phyloP scores from a whole-genome alignment of 306 rosid species.

The Medicago arabica region DNA sequence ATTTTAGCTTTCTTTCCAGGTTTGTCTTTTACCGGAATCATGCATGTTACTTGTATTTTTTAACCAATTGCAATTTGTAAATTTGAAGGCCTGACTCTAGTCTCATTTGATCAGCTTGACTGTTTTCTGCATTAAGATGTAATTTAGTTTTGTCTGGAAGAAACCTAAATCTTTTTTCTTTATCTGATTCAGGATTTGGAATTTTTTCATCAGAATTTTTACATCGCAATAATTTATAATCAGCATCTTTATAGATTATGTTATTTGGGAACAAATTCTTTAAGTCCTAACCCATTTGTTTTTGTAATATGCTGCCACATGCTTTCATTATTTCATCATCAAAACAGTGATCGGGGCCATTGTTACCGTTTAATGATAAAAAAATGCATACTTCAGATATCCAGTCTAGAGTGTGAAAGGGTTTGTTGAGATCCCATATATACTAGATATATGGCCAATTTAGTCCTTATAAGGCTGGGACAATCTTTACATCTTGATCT shows the following conservation, averaged over 20 bases:
- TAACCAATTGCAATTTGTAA: conserved; percentile 9
- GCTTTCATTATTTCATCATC: not conserved
- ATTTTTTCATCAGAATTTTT: not conserved
- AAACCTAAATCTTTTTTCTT: not conserved
- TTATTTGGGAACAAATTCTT: no score
- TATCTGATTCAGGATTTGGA: not conserved
- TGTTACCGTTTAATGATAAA: not conserved
- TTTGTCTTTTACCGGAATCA: not conserved
- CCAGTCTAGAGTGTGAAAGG: not conserved
- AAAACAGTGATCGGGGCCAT: not conserved
- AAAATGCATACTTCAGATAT: not conserved
- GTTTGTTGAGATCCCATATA: not conserved
- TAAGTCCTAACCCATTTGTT: not conserved
- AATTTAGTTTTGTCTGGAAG: conserved; percentile 12
- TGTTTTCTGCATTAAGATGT: not conserved
- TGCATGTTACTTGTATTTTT: conserved; percentile 18
- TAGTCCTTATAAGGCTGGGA: not conserved
- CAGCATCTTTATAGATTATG: no score
- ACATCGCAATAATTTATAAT: not conserved
- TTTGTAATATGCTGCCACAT: not conserved
- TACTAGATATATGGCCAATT: not conserved
- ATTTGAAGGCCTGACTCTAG: not conserved
- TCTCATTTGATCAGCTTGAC: not conserved
- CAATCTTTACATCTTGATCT: not conserved
- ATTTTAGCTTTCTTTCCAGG: conserved; percentile 16